These are phyloP conservation scores for Paramyrothecium sp. DNA, from an alignment of 2,329 filamentous ascomycete species.

Conservation along the genomic window DNA sequence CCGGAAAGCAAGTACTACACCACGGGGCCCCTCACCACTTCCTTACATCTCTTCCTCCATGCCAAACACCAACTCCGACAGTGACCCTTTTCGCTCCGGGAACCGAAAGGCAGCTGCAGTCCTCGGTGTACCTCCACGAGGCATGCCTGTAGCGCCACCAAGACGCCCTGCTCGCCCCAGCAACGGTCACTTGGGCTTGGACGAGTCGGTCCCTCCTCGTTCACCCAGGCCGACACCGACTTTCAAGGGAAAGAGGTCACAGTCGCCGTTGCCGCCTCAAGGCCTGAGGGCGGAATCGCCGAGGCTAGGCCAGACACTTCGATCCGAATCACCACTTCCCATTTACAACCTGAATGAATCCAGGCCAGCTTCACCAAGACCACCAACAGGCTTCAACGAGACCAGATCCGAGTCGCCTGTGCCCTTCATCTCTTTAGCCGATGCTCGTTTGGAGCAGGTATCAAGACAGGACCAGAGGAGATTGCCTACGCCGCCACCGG, in stretches of 20 bases:
- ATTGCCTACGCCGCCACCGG: background rate
- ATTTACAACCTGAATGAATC: background rate
- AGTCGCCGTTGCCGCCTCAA: background rate
- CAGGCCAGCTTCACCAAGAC: background rate
- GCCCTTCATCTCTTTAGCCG: background rate
- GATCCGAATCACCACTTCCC: background rate
- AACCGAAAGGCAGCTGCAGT: constrained; percentile 23
- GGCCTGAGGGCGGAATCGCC: background rate
- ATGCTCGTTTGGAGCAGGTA: background rate
- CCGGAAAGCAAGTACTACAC: constrained; percentile 35
- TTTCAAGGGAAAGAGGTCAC: constrained; percentile 10
- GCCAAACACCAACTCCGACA: constrained; percentile 40
- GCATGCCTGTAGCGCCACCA: constrained; percentile 11
- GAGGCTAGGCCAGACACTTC: background rate
- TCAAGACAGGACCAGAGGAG: background rate
- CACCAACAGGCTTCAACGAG: background rate
- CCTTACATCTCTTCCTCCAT: constrained; percentile 36
- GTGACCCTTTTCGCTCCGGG: constrained; percentile 23
- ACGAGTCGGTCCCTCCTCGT: background rate
- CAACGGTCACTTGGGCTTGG: constrained; percentile 9
- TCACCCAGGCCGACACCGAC: constrained; percentile 14
- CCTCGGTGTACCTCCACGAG: constrained; percentile 28
- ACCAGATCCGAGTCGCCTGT: background rate
- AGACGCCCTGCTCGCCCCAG: constrained; percentile 17
- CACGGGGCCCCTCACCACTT: constrained; percentile 34